Percentiles rank a stretch among this genome's conserved stretches.
phyloP scores from a whole-genome alignment of 345 rosid genomes.

The Melaleuca alternifolia region DNA sequence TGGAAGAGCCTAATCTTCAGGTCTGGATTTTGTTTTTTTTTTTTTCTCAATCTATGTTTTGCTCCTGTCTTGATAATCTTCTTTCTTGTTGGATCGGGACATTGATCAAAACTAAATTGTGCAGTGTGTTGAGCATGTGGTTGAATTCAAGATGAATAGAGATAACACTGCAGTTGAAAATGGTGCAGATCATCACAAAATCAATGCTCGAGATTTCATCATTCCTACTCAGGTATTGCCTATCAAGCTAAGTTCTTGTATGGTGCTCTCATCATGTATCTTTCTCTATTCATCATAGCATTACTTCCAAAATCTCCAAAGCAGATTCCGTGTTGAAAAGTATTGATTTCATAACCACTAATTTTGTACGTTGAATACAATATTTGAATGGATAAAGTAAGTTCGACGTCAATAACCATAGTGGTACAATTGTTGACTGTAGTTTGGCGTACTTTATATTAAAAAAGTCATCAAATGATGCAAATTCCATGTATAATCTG shows the following conservation, averaged over 20 bases:
- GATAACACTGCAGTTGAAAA: conserved; percentile 28
- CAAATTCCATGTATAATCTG: neutral
- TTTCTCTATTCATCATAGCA: neutral
- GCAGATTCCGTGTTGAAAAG: neutral
- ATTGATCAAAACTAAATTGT: conserved; percentile 5
- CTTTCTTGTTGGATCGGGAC: neutral
- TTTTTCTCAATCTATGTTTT: neutral
- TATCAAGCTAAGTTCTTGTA: neutral
- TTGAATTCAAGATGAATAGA: conserved; percentile 45
- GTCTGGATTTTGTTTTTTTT: conserved; percentile 18
- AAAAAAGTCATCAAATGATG: neutral
- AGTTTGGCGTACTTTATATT: neutral
- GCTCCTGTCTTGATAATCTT: neutral
- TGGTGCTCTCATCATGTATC: neutral
- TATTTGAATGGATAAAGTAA: neutral
- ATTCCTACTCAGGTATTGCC: conserved; percentile 77
- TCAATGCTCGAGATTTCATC: conserved; percentile 89
- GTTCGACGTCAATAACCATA: neutral
- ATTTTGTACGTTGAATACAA: neutral
- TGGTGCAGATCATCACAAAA: conserved; percentile 25
- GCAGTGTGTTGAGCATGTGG: conserved; percentile 92
- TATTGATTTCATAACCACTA: neutral
- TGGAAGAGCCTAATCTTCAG: conserved; percentile 99
- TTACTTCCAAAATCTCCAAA: neutral
- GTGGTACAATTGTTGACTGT: neutral